A percentile compares a stretch with the other conserved stretches of the same genome.
phyloP scores from a whole-genome alignment of 169 alveolate species.

The Cryptosporidium bovis region DNA sequence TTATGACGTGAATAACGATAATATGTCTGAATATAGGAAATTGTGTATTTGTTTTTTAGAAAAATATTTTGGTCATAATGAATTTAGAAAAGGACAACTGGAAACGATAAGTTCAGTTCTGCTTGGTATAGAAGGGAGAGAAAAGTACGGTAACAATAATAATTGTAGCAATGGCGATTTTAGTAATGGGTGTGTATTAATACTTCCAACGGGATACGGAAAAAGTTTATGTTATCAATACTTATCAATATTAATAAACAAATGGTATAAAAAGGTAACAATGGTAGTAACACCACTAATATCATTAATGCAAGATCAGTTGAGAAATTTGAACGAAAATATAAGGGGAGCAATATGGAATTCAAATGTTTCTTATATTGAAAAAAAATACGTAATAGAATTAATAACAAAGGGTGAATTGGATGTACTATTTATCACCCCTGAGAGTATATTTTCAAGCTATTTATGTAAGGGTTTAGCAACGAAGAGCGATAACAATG shows the following conservation, averaged over 20 bases:
- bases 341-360: slow-evolving; percentile 86
- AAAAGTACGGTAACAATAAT: slow-evolving; percentile 77
- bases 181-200: slow-evolving; percentile 72
- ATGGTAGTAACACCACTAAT: slow-evolving; percentile 89
- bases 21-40: not conserved
- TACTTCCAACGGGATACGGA: slow-evolving; percentile 83
- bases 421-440: slow-evolving; percentile 87
- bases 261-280: slow-evolving; percentile 75
- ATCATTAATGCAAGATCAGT: slow-evolving; percentile 89
- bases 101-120: slow-evolving; percentile 84
- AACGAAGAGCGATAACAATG: slow-evolving; percentile 70
- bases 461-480: slow-evolving; percentile 73
- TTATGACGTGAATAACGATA: not conserved
- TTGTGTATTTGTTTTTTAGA: slow-evolving; percentile 7
- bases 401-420: slow-evolving; percentile 81
- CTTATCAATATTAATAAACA: slow-evolving; percentile 74
- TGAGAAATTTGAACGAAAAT: slow-evolving; percentile 82
- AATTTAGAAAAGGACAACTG: slow-evolving; percentile 85
- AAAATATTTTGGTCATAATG: slow-evolving; percentile 80
- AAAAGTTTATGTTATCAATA: slow-evolving; percentile 81
- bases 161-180: slow-evolving; percentile 70
- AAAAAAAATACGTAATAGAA: slow-evolving; percentile 79
- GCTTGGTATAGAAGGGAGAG: slow-evolving; percentile 79
- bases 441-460: slow-evolving; percentile 81
- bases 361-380: slow-evolving; percentile 81